Percentiles rank a stretch among this genome's conserved stretches.
phyloP scores from a whole-genome alignment of 2,329 filamentous ascomycete species.

The Stagonosporopsis chrysanthemi region DNA sequence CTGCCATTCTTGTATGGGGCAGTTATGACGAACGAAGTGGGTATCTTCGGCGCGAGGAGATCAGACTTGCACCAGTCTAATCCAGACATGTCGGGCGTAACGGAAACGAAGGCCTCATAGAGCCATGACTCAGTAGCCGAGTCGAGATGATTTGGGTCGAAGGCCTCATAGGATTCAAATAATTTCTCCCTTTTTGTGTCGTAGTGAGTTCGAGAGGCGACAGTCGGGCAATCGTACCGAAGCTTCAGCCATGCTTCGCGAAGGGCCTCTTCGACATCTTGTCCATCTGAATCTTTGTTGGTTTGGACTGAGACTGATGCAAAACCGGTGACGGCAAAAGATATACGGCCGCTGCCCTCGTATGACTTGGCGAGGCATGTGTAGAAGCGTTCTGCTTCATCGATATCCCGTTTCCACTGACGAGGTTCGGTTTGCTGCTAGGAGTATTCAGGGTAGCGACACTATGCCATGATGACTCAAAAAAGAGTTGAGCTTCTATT shows the following conservation, averaged over 20 bases:
- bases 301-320: slow-evolving; percentile 32
- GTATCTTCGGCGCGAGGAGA: slow-evolving; percentile 40
- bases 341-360: slow-evolving; percentile 50
- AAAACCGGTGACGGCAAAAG: slow-evolving; percentile 54
- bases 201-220: slow-evolving; percentile 40
- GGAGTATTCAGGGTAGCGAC: slow-evolving; percentile 8
- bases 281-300: neutral
- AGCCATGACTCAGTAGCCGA: slow-evolving; percentile 35
- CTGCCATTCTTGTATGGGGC: neutral
- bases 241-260: slow-evolving; percentile 47
- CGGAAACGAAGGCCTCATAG: slow-evolving; percentile 36
- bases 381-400: slow-evolving; percentile 56
- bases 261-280: slow-evolving; percentile 40
- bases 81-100: slow-evolving; percentile 36
- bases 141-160: slow-evolving; percentile 8
- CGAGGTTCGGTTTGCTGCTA: slow-evolving; percentile 3
- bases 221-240: slow-evolving; percentile 45
- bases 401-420: slow-evolving; percentile 48
- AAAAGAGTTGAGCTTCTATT: neutral
- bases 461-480: neutral
- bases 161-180: neutral
- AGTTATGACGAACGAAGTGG: slow-evolving; percentile 21
- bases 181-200: neutral
- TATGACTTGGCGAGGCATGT: slow-evolving; percentile 46
- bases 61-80: slow-evolving; percentile 48